Conservation (phyloP, 306 rosid species). For the Lathyrus oleraceus region DNA sequence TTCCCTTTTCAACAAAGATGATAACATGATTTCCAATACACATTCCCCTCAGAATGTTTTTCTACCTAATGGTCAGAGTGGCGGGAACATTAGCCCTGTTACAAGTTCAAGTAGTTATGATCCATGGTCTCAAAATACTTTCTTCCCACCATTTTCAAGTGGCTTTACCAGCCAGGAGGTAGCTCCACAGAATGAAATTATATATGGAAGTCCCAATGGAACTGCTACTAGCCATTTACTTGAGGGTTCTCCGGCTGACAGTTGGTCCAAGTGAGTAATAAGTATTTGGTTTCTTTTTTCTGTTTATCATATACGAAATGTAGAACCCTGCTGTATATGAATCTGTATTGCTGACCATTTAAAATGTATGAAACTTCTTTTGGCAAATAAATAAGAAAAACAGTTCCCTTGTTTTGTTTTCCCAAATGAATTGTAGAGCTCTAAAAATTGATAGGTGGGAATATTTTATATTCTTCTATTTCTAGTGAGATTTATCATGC, state of each 20-base stretch:
- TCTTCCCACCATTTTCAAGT: conserved; percentile 74
- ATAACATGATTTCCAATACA: conserved; percentile 57
- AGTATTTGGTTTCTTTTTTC: conserved; percentile 27
- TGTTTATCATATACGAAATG: not conserved
- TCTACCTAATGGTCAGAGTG: conserved; percentile 75
- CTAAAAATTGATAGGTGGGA: conserved; percentile 3
- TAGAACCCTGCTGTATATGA: conserved; percentile 28
- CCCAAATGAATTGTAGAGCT: conserved; percentile 1
- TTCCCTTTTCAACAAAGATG: conserved; percentile 79
- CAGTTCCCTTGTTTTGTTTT: conserved; percentile 1
- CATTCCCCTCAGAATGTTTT: conserved; percentile 64
- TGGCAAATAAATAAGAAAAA: conserved; percentile 7
- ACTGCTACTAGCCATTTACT: conserved; percentile 56
- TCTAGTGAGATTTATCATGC: not conserved
- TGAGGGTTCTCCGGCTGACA: conserved; percentile 59
- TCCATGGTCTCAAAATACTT: conserved; percentile 74
- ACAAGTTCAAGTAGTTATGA: conserved; percentile 62
- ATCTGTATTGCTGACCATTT: conserved; percentile 20
- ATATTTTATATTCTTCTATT: conserved; percentile 11
- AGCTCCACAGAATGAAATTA: conserved; percentile 57
- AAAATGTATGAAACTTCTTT: conserved; percentile 17
- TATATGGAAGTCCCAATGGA: conserved; percentile 69
- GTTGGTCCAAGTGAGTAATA: conserved; percentile 87
- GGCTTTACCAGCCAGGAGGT: conserved; percentile 62
- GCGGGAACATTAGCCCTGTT: conserved; percentile 64